phyloP scores from a whole-genome alignment of 1,284 basidiomycete species.

The Rugosomyces carneus region DNA sequence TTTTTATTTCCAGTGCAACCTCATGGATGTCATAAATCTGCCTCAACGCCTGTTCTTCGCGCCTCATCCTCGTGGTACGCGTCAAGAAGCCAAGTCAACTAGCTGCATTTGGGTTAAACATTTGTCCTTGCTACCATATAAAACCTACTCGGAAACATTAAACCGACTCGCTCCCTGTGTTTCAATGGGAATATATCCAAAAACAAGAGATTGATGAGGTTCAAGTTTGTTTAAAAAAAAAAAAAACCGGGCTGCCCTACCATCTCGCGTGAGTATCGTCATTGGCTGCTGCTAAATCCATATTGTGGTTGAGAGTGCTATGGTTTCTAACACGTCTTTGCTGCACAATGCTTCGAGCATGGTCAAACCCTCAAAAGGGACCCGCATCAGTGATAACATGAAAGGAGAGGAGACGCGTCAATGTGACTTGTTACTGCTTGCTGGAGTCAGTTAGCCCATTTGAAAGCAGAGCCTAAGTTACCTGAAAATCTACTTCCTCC shows the following conservation, averaged over 20 bases:
- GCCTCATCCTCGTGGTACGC: background rate
- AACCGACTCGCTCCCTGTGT: too few species aligned
- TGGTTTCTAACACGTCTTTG: slow-evolving; percentile 13
- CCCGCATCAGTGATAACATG: slow-evolving; percentile 20
- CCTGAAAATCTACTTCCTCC: slow-evolving; percentile 17
- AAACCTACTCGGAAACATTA: too few species aligned
- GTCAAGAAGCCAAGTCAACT: background rate
- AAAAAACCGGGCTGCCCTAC: slow-evolving; percentile 12
- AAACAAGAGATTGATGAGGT: slow-evolving; percentile 12
- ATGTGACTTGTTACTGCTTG: slow-evolving; percentile 15
- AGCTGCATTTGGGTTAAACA: too few species aligned
- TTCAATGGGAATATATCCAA: too few species aligned
- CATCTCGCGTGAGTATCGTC: slow-evolving; percentile 15
- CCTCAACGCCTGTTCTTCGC: background rate
- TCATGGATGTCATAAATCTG: background rate
- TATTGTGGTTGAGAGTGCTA: slow-evolving; percentile 19
- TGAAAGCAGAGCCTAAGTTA: slow-evolving; percentile 19
- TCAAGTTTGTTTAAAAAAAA: slow-evolving; percentile 16
- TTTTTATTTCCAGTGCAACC: background rate
- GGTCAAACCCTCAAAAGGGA: slow-evolving; percentile 16
- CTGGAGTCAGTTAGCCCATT: slow-evolving; percentile 17
- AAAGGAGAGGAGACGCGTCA: slow-evolving; percentile 21
- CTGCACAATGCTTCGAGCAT: slow-evolving; percentile 21
- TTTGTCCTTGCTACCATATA: too few species aligned
- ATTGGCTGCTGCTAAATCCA: slow-evolving; percentile 14